Evolutionary conservation across 202 grass and related monocot genomes (phyloP), one percentile per base, ranked within the genome.

Genomic region (Setaria viridis): DNA sequence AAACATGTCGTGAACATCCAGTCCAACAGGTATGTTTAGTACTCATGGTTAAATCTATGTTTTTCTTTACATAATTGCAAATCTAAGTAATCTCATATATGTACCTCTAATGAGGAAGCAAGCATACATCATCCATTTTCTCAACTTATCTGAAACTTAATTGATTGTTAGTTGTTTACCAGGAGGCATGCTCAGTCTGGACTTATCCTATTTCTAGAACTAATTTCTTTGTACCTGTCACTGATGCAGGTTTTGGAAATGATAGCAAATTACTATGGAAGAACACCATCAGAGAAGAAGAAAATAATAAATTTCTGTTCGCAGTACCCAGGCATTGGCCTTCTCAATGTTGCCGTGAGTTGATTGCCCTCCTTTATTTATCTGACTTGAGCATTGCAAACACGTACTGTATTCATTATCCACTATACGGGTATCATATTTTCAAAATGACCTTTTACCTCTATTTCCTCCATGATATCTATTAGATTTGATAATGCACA

Each of bases 341-440:
- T 99, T 72, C 85, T 95, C 85, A 94, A 91, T 85, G 90, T 99
- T 94, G 93, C 93, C 84, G 96, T 99, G 75, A 94, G 93, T 94
- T 92, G 64, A 82, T 76, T 67, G 29, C 67, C 62, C 50, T 74
- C 74, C 49, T 86, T 90, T 29, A 71, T 67, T 67, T 16, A 16
- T 30, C 54, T 39, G 37, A 45, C 15, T 69, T 30, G 29, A 76
- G 50, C 62, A 60, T 68, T 79, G 54, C 56, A 50, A 33, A 69
- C 8, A 19, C 56, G 37, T 62, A 72, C 46, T 64, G 17, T 43
- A 59, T 50, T 39, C 42, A 19, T 37, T 56, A 57, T 37, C 39
- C 5, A 64, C 48, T 49, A 66, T 49, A 17, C 4, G 8, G 14
- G 66, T 84, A 75, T 60, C 5, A 77, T 72, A 17, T 82, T 60